Conservation (phyloP, 177 flowering plant species). For the Tripterygium wilfordii region DNA sequence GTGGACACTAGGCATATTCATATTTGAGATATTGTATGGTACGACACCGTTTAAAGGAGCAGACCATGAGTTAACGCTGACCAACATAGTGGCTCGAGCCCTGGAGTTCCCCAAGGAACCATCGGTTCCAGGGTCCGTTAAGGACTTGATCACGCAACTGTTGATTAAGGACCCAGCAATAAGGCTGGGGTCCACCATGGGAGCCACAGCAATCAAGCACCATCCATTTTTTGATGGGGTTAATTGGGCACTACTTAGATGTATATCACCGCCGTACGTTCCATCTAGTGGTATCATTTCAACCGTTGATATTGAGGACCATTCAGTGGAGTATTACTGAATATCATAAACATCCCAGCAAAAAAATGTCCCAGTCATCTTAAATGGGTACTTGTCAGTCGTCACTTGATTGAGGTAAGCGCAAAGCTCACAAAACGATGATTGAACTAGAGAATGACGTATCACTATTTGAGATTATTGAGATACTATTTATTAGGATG, state of each 20-base stretch:
- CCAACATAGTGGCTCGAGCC: constrained; percentile 43
- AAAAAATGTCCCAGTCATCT: too few relatives aligned
- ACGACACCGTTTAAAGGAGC: constrained; percentile 44
- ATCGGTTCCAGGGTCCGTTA: constrained; percentile 15
- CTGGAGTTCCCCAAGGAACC: constrained; percentile 48
- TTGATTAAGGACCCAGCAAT: constrained; percentile 42
- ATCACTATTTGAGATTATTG: not conserved
- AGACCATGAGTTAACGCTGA: constrained; percentile 43
- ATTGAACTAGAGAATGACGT: not conserved
- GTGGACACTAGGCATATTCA: constrained; percentile 53
- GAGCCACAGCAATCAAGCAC: constrained; percentile 41
- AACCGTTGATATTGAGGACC: constrained; percentile 12
- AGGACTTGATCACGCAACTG: constrained; percentile 37
- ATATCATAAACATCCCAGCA: too few relatives aligned
- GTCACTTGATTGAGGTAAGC: too few relatives aligned
- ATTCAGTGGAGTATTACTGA: constrained; percentile 35
- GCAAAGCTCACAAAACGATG: too few relatives aligned
- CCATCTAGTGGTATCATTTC: constrained; percentile 23
- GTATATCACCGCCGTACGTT: constrained; percentile 37
- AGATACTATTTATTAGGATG: too few relatives aligned
- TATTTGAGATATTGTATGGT: constrained; percentile 43
- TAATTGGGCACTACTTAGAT: constrained; percentile 51
- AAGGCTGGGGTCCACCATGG: constrained; percentile 45
- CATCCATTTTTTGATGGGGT: constrained; percentile 53
- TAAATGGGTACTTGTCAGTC: too few relatives aligned